These are phyloP conservation scores for Helichrysum umbraculigerum DNA, from an alignment of 129 eudicot species.

Conservation along the genomic window DNA sequence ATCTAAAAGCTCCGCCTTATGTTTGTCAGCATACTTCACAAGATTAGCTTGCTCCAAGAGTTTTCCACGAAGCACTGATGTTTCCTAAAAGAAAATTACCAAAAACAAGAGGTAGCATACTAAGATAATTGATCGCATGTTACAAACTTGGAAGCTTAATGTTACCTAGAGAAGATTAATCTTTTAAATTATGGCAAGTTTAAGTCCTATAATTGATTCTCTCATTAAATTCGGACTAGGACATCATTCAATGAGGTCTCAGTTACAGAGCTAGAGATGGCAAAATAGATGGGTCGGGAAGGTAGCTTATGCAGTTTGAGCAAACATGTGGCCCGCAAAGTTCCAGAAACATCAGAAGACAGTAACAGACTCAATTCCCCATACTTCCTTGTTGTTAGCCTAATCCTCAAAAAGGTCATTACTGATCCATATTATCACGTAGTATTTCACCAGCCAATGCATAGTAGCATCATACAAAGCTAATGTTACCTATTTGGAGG, in stretches of 20 bases:
- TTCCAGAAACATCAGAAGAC: constrained; percentile 5
- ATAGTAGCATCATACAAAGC: neutral
- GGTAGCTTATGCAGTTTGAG: neutral
- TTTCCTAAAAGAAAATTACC: constrained; percentile 51
- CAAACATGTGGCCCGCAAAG: neutral
- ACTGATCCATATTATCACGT: neutral
- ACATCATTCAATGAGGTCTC: too few relatives aligned
- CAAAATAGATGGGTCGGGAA: neutral
- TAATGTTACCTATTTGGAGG: neutral
- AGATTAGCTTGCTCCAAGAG: constrained; percentile 72
- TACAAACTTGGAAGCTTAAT: constrained; percentile 16
- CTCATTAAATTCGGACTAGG: too few relatives aligned
- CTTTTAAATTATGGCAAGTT: constrained; percentile 6
- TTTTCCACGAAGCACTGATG: constrained; percentile 69
- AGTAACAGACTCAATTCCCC: neutral
- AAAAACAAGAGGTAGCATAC: constrained; percentile 10
- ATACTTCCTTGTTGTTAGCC: neutral
- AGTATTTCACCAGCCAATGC: neutral
- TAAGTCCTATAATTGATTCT: constrained; percentile 4
- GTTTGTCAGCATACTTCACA: constrained; percentile 70
- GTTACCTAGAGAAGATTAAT: neutral
- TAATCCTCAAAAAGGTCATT: neutral
- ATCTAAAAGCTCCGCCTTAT: constrained; percentile 50
- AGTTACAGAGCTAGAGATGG: too few relatives aligned
- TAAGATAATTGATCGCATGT: constrained; percentile 7